Evolutionary conservation across 2,329 filamentous ascomycete genomes (phyloP).

Genomic region (Trichoderma atroviride): DNA sequence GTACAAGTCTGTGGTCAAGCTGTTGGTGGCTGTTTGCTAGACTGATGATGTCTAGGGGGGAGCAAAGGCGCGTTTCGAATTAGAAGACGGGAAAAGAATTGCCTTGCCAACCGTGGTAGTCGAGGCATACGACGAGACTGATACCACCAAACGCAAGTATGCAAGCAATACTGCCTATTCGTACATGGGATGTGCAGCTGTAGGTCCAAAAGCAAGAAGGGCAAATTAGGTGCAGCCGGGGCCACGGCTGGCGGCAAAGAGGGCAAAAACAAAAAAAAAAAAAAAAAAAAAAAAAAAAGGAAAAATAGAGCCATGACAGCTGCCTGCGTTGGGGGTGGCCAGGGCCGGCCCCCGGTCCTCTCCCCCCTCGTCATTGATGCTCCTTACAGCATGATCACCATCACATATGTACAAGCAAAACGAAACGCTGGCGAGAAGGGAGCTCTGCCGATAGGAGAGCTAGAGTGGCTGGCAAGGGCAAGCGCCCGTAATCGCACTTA

Average conservation of each 20-base stretch:
- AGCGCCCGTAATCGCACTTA: constrained; percentile 7
- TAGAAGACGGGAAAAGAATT: not conserved
- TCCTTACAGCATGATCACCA: constrained; percentile 27
- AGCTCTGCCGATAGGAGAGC: constrained; percentile 27
- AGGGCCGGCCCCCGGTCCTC: not conserved
- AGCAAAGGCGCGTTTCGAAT: not conserved
- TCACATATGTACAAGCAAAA: constrained; percentile 22
- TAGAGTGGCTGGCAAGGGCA: constrained; percentile 8
- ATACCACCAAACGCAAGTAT: not conserved
- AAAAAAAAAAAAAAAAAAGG: not conserved
- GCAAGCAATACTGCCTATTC: not conserved
- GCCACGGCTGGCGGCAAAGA: constrained; percentile 1
- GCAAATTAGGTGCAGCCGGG: not conserved
- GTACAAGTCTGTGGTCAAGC: constrained; percentile 7
- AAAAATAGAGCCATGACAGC: not conserved
- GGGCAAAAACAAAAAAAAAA: not conserved
- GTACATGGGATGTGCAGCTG: not conserved
- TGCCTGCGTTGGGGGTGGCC: constrained; percentile 7
- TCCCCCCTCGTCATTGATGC: constrained; percentile 3
- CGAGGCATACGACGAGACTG: not conserved
- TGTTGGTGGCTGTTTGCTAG: constrained; percentile 6
- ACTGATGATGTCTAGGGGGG: not conserved
- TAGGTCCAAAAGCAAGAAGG: not conserved
- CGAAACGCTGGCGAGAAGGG: constrained; percentile 15
- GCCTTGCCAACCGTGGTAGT: constrained; percentile 13